These are phyloP conservation scores for Gossypium ekmanianum DNA, from an alignment of 345 rosid genomes.

Conservation along the genomic window DNA sequence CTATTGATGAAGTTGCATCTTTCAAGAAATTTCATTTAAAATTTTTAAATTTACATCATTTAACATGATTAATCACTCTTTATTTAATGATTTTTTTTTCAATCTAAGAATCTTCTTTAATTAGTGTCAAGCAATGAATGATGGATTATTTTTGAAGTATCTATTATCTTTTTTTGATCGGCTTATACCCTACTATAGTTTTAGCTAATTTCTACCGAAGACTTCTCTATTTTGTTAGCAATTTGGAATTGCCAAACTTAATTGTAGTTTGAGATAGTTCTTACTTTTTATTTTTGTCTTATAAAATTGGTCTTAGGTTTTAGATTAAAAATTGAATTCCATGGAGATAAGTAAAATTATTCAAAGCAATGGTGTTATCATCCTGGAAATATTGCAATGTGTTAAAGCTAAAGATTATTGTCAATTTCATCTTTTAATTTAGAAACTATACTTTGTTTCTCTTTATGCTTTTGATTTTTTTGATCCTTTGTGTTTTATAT, in stretches of 20 bases:
- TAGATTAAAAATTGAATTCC: neutral
- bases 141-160: too few relatives aligned
- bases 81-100: too few relatives aligned
- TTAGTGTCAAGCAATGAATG: too few relatives aligned
- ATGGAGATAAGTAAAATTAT: neutral
- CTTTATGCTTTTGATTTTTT: neutral
- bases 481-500: neutral
- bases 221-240: neutral
- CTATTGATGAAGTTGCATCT: too few relatives aligned
- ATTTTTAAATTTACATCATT: too few relatives aligned
- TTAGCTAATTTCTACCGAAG: neutral
- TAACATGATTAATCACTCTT: too few relatives aligned
- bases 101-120: too few relatives aligned
- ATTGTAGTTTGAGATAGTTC: neutral
- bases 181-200: neutral
- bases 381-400: neutral
- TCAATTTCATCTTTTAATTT: neutral
- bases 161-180: too few relatives aligned
- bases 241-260: neutral
- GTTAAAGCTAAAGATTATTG: too few relatives aligned
- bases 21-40: too few relatives aligned
- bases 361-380: neutral
- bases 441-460: neutral
- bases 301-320: neutral
- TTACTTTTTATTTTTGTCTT: neutral